A percentile compares a stretch with the other conserved stretches of the same genome.
phyloP scores from a whole-genome alignment of 345 rosid genomes.

The Moricandia moricandioides region DNA sequence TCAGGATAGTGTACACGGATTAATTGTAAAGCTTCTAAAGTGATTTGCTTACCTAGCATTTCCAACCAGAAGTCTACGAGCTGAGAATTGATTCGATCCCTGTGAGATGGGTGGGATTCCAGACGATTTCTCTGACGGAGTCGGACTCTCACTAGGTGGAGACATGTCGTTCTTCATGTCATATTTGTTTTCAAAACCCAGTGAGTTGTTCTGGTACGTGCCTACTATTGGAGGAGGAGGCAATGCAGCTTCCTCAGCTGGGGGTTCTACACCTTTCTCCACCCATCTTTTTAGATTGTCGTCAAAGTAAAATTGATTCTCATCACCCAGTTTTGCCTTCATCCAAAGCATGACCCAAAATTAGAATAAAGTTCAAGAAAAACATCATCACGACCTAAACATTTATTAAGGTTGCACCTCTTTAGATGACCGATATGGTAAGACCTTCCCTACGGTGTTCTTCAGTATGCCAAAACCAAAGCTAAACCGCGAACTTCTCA shows the following conservation, averaged over 20 bases:
- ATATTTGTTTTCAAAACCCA: constrained; percentile 54
- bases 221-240: constrained; percentile 87
- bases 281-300: constrained; percentile 98
- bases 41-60: background rate
- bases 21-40: background rate
- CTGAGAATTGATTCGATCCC: background rate
- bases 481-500: constrained; percentile 64
- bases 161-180: constrained; percentile 48
- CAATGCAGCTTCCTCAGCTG: constrained; percentile 74
- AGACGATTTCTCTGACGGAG: constrained; percentile 31
- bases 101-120: background rate
- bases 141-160: constrained; percentile 41
- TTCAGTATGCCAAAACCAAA: constrained; percentile 80
- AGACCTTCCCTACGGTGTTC: constrained; percentile 78
- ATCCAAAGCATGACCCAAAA: constrained; percentile 31
- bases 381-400: constrained; percentile 1
- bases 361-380: constrained; percentile 21
- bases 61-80: background rate
- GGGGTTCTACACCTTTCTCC: constrained; percentile 89
- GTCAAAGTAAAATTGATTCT: constrained; percentile 83
- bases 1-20: background rate
- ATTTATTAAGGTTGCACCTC: constrained; percentile 54
- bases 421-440: constrained; percentile 62
- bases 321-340: constrained; percentile 94
- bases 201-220: constrained; percentile 60